Conservation (phyloP, 228 moss, liverwort and hornwort genomes). For the Sphagnum fallax region DNA sequence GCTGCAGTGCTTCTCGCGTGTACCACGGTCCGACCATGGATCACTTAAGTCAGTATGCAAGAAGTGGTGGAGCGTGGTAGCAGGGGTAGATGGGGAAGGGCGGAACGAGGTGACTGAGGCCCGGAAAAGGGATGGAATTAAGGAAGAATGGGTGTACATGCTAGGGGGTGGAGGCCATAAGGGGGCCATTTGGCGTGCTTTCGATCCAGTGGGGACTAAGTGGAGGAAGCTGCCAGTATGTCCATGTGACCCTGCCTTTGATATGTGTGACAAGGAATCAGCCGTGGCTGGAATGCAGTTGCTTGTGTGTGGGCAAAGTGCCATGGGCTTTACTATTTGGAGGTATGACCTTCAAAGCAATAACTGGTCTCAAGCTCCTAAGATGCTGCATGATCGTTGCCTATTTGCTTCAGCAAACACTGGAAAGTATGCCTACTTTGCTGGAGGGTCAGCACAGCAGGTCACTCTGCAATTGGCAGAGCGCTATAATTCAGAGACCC, state of each 20-base stretch:
- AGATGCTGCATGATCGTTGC: slow-evolving; percentile 66
- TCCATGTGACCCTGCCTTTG: slow-evolving; percentile 76
- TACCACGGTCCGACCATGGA: slow-evolving; percentile 52
- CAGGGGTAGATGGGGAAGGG: slow-evolving; percentile 18
- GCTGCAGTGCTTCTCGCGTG: slow-evolving; percentile 44
- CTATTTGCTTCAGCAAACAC: slow-evolving; percentile 77
- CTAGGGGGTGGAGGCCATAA: slow-evolving; percentile 23
- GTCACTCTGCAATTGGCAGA: slow-evolving; percentile 49
- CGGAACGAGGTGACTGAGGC: slow-evolving; percentile 52
- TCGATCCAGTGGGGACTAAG: slow-evolving; percentile 44
- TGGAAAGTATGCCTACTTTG: slow-evolving; percentile 79
- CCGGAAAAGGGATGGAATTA: slow-evolving; percentile 30
- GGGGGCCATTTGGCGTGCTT: slow-evolving; percentile 67
- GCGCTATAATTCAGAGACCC: slow-evolving; percentile 55
- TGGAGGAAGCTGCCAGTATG: slow-evolving; percentile 66
- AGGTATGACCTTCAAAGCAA: slow-evolving; percentile 67
- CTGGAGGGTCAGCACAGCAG: slow-evolving; percentile 54
- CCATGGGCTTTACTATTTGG: slow-evolving; percentile 62
- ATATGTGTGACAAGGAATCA: slow-evolving; percentile 80
- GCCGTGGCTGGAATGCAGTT: slow-evolving; percentile 80
- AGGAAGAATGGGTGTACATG: slow-evolving; percentile 81
- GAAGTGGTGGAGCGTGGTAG: slow-evolving; percentile 58
- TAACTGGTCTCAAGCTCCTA: slow-evolving; percentile 52
- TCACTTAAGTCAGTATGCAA: slow-evolving; percentile 54
- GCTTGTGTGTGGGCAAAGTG: slow-evolving; percentile 69